A percentile compares a stretch with the other conserved stretches of the same genome.
These are phyloP conservation scores for Smallanthus sonchifolius DNA, from an alignment of 129 eudicot species.

Conservation along the genomic window DNA sequence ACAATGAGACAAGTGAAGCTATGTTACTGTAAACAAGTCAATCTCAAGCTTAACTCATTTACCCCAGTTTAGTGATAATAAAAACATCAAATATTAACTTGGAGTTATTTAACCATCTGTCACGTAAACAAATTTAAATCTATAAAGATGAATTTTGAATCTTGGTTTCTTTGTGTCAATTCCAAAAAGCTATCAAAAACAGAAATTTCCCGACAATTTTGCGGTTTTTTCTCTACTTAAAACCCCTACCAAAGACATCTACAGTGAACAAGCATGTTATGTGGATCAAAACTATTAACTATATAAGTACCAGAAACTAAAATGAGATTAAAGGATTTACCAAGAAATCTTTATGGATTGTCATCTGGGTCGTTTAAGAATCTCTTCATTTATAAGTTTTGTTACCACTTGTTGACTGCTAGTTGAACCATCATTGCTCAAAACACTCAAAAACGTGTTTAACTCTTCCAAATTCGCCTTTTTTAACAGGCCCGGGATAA, in stretches of 20 bases:
- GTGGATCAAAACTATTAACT: background rate
- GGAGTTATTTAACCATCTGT: too few species aligned
- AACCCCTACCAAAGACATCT: slow-evolving; percentile 21
- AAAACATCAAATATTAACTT: too few species aligned
- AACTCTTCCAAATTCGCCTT: slow-evolving; percentile 79
- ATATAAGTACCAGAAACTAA: slow-evolving; percentile 15
- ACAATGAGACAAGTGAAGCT: too few species aligned
- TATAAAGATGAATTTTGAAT: background rate
- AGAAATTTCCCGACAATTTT: background rate
- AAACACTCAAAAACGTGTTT: slow-evolving; percentile 38
- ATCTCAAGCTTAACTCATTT: too few species aligned
- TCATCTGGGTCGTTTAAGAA: slow-evolving; percentile 52
- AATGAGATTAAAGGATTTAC: slow-evolving; percentile 42
- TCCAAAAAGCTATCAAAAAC: background rate
- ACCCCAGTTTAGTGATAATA: too few species aligned
- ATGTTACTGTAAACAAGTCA: too few species aligned
- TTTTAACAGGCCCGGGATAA: slow-evolving; percentile 51
- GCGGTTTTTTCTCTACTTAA: slow-evolving; percentile 22
- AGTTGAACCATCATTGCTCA: slow-evolving; percentile 37
- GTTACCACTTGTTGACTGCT: slow-evolving; percentile 28
- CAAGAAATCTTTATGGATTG: background rate
- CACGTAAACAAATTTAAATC: background rate
- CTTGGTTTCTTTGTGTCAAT: slow-evolving; percentile 18
- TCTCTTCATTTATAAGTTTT: slow-evolving; percentile 62
- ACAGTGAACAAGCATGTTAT: slow-evolving; percentile 19